A percentile compares a stretch with the other conserved stretches of the same genome.
phyloP scores from a whole-genome alignment of 2,329 filamentous ascomycete genomes.

The Colletotrichum sp. region DNA sequence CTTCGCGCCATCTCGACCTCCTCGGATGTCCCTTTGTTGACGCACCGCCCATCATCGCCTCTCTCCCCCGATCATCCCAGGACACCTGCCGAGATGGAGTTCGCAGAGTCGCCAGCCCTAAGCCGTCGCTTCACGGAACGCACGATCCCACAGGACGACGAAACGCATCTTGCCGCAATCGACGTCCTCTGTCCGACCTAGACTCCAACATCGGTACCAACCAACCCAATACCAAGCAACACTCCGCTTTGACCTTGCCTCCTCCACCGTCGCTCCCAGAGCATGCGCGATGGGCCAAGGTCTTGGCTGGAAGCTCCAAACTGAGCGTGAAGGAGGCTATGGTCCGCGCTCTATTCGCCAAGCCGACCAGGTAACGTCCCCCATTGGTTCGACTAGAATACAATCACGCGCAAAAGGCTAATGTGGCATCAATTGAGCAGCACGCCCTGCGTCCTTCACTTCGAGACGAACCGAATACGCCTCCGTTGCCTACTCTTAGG shows the following conservation, averaged over 20 bases:
- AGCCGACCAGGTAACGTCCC: neutral
- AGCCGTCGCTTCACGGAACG: neutral
- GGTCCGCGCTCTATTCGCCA: neutral
- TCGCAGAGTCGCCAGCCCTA: too few species aligned
- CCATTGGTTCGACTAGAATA: neutral
- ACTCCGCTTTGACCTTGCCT: neutral
- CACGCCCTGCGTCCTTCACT: neutral
- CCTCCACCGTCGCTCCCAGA: neutral
- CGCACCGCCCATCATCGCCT: neutral
- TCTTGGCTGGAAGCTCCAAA: neutral
- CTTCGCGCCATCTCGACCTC: neutral
- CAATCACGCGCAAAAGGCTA: neutral
- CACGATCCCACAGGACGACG: neutral
- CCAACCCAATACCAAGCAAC: neutral
- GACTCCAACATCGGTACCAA: neutral
- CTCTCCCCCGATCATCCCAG: neutral
- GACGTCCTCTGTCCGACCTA: neutral
- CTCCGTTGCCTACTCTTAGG: neutral
- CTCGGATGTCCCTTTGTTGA: neutral
- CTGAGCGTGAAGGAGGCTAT: neutral
- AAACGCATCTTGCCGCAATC: neutral
- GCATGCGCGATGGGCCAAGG: neutral
- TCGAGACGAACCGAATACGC: neutral
- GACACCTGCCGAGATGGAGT: neutral
- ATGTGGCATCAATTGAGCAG: neutral